phyloP scores from a whole-genome alignment of 352 stramenopile genomes.

The Globisporangium emineosum region DNA sequence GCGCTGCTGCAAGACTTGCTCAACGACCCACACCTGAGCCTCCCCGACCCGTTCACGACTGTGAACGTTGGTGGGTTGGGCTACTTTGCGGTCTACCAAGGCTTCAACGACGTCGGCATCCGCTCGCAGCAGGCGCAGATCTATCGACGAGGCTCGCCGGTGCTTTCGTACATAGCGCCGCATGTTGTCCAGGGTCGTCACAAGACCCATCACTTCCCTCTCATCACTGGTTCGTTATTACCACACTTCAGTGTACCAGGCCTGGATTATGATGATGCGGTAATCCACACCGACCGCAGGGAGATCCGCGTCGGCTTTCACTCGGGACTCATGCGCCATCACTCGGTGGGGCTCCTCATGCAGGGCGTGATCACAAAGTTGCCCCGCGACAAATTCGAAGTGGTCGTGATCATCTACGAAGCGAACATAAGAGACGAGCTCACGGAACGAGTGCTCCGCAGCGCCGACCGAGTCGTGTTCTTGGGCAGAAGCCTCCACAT shows the following conservation, averaged over 20 bases:
- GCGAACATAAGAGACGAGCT: constrained; percentile 20
- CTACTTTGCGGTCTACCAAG: constrained; percentile 69
- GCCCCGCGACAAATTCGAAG: constrained; percentile 23
- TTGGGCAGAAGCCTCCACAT: constrained; percentile 21
- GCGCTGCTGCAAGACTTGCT: constrained; percentile 15
- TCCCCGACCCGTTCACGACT: constrained; percentile 24
- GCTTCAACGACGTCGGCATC: constrained; percentile 34
- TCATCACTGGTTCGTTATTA: neutral
- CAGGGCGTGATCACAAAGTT: constrained; percentile 37
- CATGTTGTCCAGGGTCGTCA: constrained; percentile 21
- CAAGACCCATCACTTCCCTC: constrained; percentile 8
- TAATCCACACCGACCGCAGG: neutral
- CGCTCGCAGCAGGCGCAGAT: constrained; percentile 36
- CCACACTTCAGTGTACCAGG: neutral
- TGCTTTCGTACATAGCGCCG: constrained; percentile 26
- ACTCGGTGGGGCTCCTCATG: constrained; percentile 57
- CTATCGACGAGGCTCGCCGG: constrained; percentile 28
- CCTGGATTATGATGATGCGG: neutral
- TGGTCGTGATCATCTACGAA: constrained; percentile 26
- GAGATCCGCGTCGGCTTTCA: constrained; percentile 46
- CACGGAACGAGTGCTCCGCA: constrained; percentile 8
- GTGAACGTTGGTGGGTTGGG: constrained; percentile 37
- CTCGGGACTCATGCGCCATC: constrained; percentile 43
- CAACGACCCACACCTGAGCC: neutral
- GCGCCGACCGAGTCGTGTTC: constrained; percentile 12